Conservation (phyloP, 2,329 filamentous ascomycete species). For the Gnomoniopsis sp. region DNA sequence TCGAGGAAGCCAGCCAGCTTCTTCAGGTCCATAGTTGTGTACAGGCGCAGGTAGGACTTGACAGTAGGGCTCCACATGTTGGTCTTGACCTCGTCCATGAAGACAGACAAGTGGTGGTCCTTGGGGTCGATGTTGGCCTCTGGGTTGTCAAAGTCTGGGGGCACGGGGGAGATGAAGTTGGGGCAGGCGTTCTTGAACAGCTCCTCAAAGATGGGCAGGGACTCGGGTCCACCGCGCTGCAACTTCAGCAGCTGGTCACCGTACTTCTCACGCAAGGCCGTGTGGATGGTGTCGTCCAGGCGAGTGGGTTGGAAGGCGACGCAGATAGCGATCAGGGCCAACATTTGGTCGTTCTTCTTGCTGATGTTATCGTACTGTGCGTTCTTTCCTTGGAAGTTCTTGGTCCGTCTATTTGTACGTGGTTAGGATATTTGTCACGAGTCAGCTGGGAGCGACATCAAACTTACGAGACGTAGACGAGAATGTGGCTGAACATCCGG, state of each 20-base stretch:
- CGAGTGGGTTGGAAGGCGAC: slow-evolving; percentile 96
- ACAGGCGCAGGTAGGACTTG: slow-evolving; percentile 97
- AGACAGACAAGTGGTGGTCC: slow-evolving; percentile 94
- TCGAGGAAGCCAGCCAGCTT: slow-evolving; percentile 98
- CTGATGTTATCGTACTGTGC: slow-evolving; percentile 97
- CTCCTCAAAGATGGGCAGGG: slow-evolving; percentile 95
- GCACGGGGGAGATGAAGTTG: slow-evolving; percentile 98
- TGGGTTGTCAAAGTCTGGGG: slow-evolving; percentile 96
- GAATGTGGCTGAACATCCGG: slow-evolving; percentile 99
- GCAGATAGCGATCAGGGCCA: slow-evolving; percentile 97
- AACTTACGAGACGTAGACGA: slow-evolving; percentile 80
- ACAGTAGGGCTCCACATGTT: slow-evolving; percentile 98
- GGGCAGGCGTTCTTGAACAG: slow-evolving; percentile 97
- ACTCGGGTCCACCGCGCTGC: slow-evolving; percentile 92
- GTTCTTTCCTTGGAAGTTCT: slow-evolving; percentile 99
- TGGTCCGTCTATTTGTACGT: slow-evolving; percentile 58
- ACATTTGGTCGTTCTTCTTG: slow-evolving; percentile 99
- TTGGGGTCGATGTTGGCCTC: slow-evolving; percentile 93
- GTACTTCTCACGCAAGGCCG: slow-evolving; percentile 96
- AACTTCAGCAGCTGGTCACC: slow-evolving; percentile 96
- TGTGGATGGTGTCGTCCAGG: slow-evolving; percentile 98
- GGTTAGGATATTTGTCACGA: too few species aligned
- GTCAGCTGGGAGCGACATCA: too few species aligned
- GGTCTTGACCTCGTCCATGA: slow-evolving; percentile 99
- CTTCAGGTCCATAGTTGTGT: slow-evolving; percentile 99